Evolutionary conservation across 306 rosid species (phyloP), one percentile per base, ranked within the genome.

Genomic region (Luffa acutangula): DNA sequence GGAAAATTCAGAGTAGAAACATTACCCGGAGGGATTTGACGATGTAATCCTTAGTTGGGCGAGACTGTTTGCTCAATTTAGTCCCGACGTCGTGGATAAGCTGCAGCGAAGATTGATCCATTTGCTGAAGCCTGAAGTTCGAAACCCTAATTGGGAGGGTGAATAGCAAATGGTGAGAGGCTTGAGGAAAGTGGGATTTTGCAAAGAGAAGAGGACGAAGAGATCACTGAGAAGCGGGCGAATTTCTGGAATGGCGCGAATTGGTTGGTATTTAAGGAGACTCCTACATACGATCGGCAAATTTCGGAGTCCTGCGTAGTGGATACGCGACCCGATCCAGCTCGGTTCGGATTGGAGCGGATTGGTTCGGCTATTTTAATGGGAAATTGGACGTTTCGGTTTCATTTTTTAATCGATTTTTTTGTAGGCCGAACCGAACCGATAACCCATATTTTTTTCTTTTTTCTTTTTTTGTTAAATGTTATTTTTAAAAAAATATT

Each of bases 21-120:
- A 85, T 80, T 88, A 93, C 97, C 33, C 83, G 83, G 42, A 93
- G 94, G 13, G 89, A 88, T 89, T 95, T 93, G 83, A 91, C 84
- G 21, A 93, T 74, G 89, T 64, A 84, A 78, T 91, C 99, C 82
- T 95, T 95, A 81, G 76, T 81, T 2, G 92, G 87, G 73, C 93
- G 97, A 80, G 84, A 83, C 76, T 81, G 90, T 18, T 78, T 84
- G 73, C 78, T 80, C 79, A 95, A 91, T 76, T 33, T 82, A 58
- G 86, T 80, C 56, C 93, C 97, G 84, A 90, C 83, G 54, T 90
- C 86, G 80, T 84, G 87, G 63, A 93, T 59, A 80, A 82, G 88
- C 75, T 84, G 87, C 85, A 89, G 52, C 21, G 81, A 80, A 80
- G 89, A 82, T 13, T 84, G 82, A 69, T 85, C 94, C 97, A 95